phyloP scores from a whole-genome alignment of 768 basidiomycete species.

The Podaxis mareebaensis region DNA sequence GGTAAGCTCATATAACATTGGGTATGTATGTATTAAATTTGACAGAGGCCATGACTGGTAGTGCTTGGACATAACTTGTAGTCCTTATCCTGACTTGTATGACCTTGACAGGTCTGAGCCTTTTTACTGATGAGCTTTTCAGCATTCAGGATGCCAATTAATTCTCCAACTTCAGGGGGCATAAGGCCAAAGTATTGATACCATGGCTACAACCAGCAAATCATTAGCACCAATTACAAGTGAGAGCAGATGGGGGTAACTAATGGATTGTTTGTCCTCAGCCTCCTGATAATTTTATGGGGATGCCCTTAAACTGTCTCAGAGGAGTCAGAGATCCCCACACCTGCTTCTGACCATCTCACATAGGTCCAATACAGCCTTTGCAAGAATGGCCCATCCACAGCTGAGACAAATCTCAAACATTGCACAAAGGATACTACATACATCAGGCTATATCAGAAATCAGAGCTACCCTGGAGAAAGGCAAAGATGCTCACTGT shows the following conservation, averaged over 20 bases:
- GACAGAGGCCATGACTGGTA: too few species aligned
- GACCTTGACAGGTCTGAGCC: too few species aligned
- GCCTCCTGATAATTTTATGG: constrained; percentile 85
- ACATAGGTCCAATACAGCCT: constrained; percentile 88
- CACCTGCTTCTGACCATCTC: constrained; percentile 96
- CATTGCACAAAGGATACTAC: constrained; percentile 90
- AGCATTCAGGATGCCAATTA: constrained; percentile 92
- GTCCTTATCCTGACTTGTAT: too few species aligned
- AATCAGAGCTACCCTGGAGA: not conserved
- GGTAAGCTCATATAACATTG: too few species aligned
- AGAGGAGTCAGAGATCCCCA: constrained; percentile 98
- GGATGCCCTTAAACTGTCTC: constrained; percentile 93
- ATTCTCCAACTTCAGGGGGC: constrained; percentile 92
- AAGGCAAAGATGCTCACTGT: constrained; percentile 44
- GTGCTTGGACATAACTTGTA: too few species aligned
- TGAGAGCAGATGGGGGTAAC: constrained; percentile 25
- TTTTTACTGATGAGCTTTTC: constrained; percentile 54
- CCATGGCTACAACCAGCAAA: constrained; percentile 64
- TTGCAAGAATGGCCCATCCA: constrained; percentile 95
- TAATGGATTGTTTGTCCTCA: constrained; percentile 95
- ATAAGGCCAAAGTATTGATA: constrained; percentile 94
- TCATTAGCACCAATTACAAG: not conserved
- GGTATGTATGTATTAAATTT: too few species aligned
- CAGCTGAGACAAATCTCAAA: constrained; percentile 97
- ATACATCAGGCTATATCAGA: not conserved